Base-by-base conservation (phyloP, 2,329 filamentous ascomycete genomes). In the Ophiostoma sp. region DNA sequence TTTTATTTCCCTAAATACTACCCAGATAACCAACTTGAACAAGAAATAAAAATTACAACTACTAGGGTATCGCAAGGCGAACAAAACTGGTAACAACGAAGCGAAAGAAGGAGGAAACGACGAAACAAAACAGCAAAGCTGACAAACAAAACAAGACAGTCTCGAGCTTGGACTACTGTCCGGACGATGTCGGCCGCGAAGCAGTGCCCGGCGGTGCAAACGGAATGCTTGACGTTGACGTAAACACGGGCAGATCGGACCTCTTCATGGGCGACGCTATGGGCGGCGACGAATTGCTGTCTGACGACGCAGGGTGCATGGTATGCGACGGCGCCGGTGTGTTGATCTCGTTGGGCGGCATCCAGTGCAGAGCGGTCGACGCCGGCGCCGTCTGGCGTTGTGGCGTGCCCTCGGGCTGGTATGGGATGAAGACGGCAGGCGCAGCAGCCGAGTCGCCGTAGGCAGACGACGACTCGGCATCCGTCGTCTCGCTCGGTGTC, bases 321-420 rank as follows among this genome's bases (percentile, higher is more conserved):
- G n/a, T 16, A 47, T 47, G 45, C 3, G 49, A 1, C 8, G 12
- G n/a, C 2, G 49, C 16, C 41, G 63, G 63, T 5, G 63, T 64
- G 14, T 41, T 18, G 14, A 64, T 49, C 40, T 69, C 77, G 68
- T 83, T 84, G 4, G 83, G 82, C 14, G 82, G 81, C 38, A 85
- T 76, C 84, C 84, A 86, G 66, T 79, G 80, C 66, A 85, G 75
- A 4, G 79, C 75, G 70, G 55, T n/a, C 9, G 55, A 58, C 8
- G 58, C 44, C 12, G 27, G 27, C 27, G 66, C 27, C 18, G 66
- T 14, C 49, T 27, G 18, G 49, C 49, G 49, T 18, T 58, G 67
- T 6, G 65, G 42, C 38, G 83, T 81, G 0, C 84, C 85, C n/a
- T 84, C 80, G 0, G 85, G 84, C 69, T 86, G 82, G 70, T 86